Evolutionary conservation across 1,284 basidiomycete species (phyloP).

Genomic region (Apiotrichum akiyoshidainum): DNA sequence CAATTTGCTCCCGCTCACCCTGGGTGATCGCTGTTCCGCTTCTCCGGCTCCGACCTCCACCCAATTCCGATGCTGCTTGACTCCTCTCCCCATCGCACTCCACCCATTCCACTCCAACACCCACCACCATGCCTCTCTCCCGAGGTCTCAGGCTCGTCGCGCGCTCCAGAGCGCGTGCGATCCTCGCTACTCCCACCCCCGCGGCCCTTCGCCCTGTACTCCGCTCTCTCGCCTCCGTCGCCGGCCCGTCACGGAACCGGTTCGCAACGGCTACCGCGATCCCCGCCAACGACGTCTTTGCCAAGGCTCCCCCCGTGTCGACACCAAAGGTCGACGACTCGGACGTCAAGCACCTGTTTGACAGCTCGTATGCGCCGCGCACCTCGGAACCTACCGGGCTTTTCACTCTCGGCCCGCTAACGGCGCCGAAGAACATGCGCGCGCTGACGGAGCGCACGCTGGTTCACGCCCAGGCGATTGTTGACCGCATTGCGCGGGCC

Average conservation of each 20-base stretch:
- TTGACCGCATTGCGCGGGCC: slow-evolving; percentile 51
- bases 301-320: not conserved
- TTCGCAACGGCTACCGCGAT: not conserved
- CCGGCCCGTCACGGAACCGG: not conserved
- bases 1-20: no score
- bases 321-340: slow-evolving; percentile 8
- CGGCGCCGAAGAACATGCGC: slow-evolving; percentile 31
- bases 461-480: slow-evolving; percentile 43
- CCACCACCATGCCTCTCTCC: no score
- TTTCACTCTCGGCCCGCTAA: slow-evolving; percentile 44
- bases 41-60: no score
- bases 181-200: no score
- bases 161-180: no score
- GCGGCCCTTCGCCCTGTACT: no score
- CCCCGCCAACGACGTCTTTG: not conserved
- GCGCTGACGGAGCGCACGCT: slow-evolving; percentile 46
- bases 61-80: no score
- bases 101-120: no score
- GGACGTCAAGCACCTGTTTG: slow-evolving; percentile 18
- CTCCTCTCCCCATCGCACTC: no score
- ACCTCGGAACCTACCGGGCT: slow-evolving; percentile 33
- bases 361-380: slow-evolving; percentile 13
- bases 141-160: no score
- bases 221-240: not conserved
- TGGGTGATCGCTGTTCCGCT: no score